Base-by-base conservation (phyloP, 148 eudicot species). In the Heliamphora exappendiculata region DNA sequence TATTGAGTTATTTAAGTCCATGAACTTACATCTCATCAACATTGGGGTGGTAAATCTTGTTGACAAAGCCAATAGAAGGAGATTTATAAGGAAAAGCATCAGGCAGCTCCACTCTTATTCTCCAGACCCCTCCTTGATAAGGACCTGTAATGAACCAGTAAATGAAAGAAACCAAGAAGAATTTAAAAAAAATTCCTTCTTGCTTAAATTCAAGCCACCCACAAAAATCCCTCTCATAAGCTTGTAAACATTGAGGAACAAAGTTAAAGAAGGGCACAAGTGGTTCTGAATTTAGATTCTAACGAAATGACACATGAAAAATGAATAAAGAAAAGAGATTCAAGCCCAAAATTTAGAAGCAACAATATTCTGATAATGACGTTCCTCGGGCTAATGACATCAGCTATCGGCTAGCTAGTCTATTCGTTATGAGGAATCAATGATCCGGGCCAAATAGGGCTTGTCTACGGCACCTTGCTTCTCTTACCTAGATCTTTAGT, bases 1-100 rank as follows among this genome's bases (percentile, higher is more conserved):
- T 41, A 37, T n/a, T 37, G 5, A 22, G 44, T 65, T 65, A 14
- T 19, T 13, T 4, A 17, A 33, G 37, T 34, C 44, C 49, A 39
- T 7, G 22, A 68, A 86, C 95, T 86, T 85, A 94, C 98, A 85
- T 86, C 73, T 91, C 97, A 74, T 94, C 97, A 58, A 93, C 96
- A 84, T 93, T 93, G 13, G 98, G 98, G 83, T 93, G 98, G 77
- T 90, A 93, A 42, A 93, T 94, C 88, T 91, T 94, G 76, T 91
- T 94, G 31, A 91, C 78, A 75, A 94, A 94, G 49, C 93, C 98
- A 78, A 94, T 90, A 0, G 91, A 87, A 16, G 97, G 98, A 78
- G 97, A 94, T 80, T 90, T 91, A 74, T 90, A 94, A 2, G 97
- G 98, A 84, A 91, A 94, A 72, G 94, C 98, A 89, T 91, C 98